These are phyloP conservation scores for Tuctoria greenei DNA, from an alignment of 176 grass and related monocot species.

Conservation along the genomic window DNA sequence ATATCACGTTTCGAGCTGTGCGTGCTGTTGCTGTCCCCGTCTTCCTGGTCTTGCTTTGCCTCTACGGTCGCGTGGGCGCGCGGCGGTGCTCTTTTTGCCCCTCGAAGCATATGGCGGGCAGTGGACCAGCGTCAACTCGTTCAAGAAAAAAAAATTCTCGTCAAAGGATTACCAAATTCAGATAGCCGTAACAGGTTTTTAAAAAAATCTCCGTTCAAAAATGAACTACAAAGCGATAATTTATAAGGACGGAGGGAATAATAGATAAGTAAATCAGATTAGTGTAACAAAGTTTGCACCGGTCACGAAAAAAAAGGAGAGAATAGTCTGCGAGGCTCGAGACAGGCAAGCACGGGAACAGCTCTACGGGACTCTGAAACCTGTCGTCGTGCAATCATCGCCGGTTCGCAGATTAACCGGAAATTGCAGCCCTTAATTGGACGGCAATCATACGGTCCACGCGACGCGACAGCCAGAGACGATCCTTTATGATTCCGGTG, in stretches of 20 bases:
- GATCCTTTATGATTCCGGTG: neutral
- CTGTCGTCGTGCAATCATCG: conserved; percentile 2
- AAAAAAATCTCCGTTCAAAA: too few species aligned
- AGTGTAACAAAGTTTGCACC: neutral
- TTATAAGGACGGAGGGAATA: too few species aligned
- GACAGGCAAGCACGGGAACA: neutral
- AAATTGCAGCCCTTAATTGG: conserved; percentile 32
- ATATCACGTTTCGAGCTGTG: conserved; percentile 4
- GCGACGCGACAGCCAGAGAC: neutral
- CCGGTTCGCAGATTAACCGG: conserved; percentile 10
- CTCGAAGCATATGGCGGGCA: neutral
- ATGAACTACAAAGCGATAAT: too few species aligned
- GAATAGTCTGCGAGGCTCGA: neutral
- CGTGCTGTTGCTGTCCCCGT: neutral
- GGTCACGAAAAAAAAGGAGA: neutral
- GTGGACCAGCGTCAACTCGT: neutral
- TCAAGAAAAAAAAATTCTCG: neutral
- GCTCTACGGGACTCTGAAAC: neutral
- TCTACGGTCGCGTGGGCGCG: too few species aligned
- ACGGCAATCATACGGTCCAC: conserved; percentile 4
- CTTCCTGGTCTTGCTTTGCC: neutral
- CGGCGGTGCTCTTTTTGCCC: neutral
- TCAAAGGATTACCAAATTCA: neutral
- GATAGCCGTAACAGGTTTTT: too few species aligned
- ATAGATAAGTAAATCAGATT: neutral